phyloP scores from a whole-genome alignment of 495 filamentous ascomycete genomes.

The Astrothelium subdiscretum region DNA sequence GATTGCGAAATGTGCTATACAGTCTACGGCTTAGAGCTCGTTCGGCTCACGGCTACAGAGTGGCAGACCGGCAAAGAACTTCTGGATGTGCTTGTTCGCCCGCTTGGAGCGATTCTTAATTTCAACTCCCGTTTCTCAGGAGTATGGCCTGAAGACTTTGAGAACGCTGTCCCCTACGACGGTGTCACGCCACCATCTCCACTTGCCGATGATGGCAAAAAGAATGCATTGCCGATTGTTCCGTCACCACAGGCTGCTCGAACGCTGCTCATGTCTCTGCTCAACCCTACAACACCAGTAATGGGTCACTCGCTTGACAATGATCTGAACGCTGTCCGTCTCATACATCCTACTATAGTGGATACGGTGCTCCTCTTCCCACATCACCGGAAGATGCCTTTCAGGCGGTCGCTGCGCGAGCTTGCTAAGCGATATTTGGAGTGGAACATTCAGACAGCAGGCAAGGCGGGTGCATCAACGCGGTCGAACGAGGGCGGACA shows the following conservation, averaged over 20 bases:
- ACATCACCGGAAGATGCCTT: slow-evolving; percentile 60
- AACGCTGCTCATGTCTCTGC: slow-evolving; percentile 53
- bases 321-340: slow-evolving; percentile 69
- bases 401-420: slow-evolving; percentile 59
- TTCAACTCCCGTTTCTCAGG: slow-evolving; percentile 86
- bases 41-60: slow-evolving; percentile 73
- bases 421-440: slow-evolving; percentile 55
- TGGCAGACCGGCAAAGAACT: slow-evolving; percentile 70
- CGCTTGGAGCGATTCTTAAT: slow-evolving; percentile 74
- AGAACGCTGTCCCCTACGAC: slow-evolving; percentile 51
- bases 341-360: slow-evolving; percentile 74
- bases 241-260: slow-evolving; percentile 61
- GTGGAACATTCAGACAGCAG: slow-evolving; percentile 65
- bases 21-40: slow-evolving; percentile 69
- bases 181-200: background rate
- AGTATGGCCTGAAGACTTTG: slow-evolving; percentile 61
- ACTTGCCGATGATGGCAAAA: slow-evolving; percentile 4
- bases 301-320: slow-evolving; percentile 95
- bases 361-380: slow-evolving; percentile 83
- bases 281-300: slow-evolving; percentile 64
- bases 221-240: slow-evolving; percentile 47
- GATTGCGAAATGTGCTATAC: slow-evolving; percentile 99
- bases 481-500: slow-evolving; percentile 44
- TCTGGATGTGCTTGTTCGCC: slow-evolving; percentile 76
- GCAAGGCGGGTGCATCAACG: slow-evolving; percentile 25